Percentiles rank a stretch among this genome's conserved stretches.
These are phyloP conservation scores for Aureobasidium mangrovei DNA, from an alignment of 2,329 filamentous ascomycete genomes.

Conservation along the genomic window DNA sequence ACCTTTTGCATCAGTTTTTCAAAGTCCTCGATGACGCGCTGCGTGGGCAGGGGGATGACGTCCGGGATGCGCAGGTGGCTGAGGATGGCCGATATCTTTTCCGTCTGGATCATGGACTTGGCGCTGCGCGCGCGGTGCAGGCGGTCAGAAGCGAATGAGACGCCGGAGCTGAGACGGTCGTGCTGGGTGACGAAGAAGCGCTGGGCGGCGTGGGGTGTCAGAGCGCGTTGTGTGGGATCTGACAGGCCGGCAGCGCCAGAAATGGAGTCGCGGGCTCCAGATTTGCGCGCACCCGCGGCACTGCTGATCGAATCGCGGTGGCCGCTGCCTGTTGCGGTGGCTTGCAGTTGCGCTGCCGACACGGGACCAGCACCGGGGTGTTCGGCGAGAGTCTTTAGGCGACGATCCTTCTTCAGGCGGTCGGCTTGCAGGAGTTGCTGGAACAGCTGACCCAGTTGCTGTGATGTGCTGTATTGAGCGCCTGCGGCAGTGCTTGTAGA, in stretches of 20 bases:
- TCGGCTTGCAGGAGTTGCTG: conserved; percentile 75
- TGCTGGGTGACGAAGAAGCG: conserved; percentile 66
- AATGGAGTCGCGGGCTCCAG: conserved; percentile 31
- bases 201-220: conserved; percentile 66
- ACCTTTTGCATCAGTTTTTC: conserved; percentile 63
- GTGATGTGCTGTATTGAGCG: conserved; percentile 63
- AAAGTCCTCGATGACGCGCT: conserved; percentile 60
- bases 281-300: conserved; percentile 25
- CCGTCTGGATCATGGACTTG: conserved; percentile 66
- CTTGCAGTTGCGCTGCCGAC: conserved; percentile 17
- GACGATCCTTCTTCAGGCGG: conserved; percentile 76
- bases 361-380: conserved; percentile 18
- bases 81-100: conserved; percentile 64
- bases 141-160: conserved; percentile 80
- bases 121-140: conserved; percentile 70
- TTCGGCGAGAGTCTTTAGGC: conserved; percentile 26
- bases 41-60: conserved; percentile 65
- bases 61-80: conserved; percentile 62
- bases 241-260: conserved; percentile 28
- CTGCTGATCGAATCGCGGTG: conserved; percentile 37
- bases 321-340: conserved; percentile 19
- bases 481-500: conserved; percentile 57
- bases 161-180: conserved; percentile 75
- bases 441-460: conserved; percentile 69
- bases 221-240: conserved; percentile 42